Percentiles rank a stretch among this genome's conserved stretches.
Conservation (phyloP, 805 yeast genomes). For the Saccharomycopsis selenospora region DNA sequence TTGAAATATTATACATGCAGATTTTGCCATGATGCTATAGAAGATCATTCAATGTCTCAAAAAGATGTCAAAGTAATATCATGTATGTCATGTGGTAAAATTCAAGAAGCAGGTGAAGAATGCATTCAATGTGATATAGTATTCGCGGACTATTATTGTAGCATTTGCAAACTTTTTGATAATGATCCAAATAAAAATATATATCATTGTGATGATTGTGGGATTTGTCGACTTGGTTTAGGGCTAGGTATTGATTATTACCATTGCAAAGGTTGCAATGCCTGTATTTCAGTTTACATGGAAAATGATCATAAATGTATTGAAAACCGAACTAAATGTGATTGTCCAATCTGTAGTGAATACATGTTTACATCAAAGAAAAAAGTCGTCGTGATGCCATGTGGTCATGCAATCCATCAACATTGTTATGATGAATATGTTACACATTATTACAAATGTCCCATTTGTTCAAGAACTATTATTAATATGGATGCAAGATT, state of each 20-base stretch:
- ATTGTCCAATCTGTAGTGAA: conserved; percentile 91
- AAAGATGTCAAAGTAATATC: conserved; percentile 57
- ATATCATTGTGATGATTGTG: conserved; percentile 89
- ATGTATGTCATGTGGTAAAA: conserved; percentile 73
- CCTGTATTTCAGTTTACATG: conserved; percentile 76
- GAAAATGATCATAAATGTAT: conserved; percentile 76
- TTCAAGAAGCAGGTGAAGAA: conserved; percentile 64
- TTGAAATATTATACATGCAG: conserved; percentile 73
- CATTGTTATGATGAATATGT: conserved; percentile 73
- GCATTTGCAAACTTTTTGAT: conserved; percentile 73
- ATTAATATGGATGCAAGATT: conserved; percentile 85
- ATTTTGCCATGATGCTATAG: conserved; percentile 71
- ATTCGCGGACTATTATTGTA: conserved; percentile 73
- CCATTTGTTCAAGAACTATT: conserved; percentile 78
- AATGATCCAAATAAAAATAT: conserved; percentile 73
- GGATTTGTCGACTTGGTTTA: conserved; percentile 83
- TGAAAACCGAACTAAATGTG: conserved; percentile 79
- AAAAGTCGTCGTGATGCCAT: conserved; percentile 83
- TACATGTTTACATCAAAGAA: conserved; percentile 76
- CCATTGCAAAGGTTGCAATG: conserved; percentile 86
- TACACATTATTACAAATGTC: conserved; percentile 84
- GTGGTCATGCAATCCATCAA: conserved; percentile 94
- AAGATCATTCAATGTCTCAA: conserved; percentile 53
- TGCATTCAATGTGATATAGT: conserved; percentile 62
- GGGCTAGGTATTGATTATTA: conserved; percentile 86